These are phyloP conservation scores for Fabrea salina DNA, from an alignment of 169 alveolate genomes.

Conservation along the genomic window DNA sequence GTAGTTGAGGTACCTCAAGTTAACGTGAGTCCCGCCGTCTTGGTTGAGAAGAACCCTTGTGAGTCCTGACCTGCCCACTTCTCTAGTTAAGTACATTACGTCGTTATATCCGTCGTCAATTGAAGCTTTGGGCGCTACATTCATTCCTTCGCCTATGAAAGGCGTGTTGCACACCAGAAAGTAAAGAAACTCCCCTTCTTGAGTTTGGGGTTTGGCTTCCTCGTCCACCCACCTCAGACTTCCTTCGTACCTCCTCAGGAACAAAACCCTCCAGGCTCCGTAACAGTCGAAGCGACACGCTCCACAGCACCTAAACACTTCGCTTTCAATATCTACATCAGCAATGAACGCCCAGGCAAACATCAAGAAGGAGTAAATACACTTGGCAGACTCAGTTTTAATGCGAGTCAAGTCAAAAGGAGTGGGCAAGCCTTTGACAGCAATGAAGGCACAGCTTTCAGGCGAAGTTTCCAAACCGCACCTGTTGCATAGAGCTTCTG, in stretches of 20 bases:
- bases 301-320: constrained; percentile 54
- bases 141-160: constrained; percentile 31
- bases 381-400: constrained; percentile 25
- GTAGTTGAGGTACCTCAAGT: neutral
- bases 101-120: constrained; percentile 56
- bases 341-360: constrained; percentile 55
- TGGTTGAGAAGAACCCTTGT: constrained; percentile 26
- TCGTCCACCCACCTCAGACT: neutral
- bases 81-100: constrained; percentile 27
- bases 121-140: constrained; percentile 38
- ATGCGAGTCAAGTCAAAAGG: constrained; percentile 50
- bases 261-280: constrained; percentile 45
- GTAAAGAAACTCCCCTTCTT: neutral
- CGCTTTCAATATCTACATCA: constrained; percentile 66
- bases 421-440: constrained; percentile 41
- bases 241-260: constrained; percentile 41
- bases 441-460: constrained; percentile 42
- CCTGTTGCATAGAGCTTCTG: constrained; percentile 34
- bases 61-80: constrained; percentile 38
- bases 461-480: constrained; percentile 40
- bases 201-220: neutral
- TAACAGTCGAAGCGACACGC: constrained; percentile 44
- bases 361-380: constrained; percentile 48
- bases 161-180: constrained; percentile 43
- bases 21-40: constrained; percentile 41